Conservation (phyloP, 2,329 filamentous ascomycete genomes). For the Aspergillus luchuensis region DNA sequence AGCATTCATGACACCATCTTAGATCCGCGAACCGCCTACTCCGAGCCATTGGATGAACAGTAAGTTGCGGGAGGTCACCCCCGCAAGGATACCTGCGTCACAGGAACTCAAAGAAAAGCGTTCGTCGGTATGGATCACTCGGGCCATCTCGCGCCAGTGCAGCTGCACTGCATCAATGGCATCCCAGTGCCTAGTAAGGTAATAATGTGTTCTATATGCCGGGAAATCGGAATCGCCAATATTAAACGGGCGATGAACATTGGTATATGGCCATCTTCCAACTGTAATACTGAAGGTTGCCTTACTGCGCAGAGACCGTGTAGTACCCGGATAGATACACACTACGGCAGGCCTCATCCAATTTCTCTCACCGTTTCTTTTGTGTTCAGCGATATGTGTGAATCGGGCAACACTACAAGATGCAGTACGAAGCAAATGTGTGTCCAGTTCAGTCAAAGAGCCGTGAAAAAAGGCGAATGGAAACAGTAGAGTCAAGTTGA, state of each 20-base stretch:
- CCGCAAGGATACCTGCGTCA: neutral
- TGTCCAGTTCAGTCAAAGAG: neutral
- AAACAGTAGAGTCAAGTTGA: neutral
- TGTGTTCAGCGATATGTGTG: neutral
- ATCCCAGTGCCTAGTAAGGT: neutral
- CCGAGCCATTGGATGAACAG: neutral
- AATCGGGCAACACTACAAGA: neutral
- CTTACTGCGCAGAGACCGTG: neutral
- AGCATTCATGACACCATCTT: neutral
- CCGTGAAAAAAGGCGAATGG: neutral
- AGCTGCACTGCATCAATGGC: neutral
- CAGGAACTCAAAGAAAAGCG: neutral
- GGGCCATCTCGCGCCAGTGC: neutral
- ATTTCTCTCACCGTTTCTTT: neutral
- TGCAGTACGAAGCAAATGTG: neutral
- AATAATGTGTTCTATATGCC: neutral
- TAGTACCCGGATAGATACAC: constrained; percentile 3
- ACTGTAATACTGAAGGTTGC: neutral
- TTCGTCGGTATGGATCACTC: neutral
- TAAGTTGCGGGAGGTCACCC: neutral
- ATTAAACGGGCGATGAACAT: neutral
- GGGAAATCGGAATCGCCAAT: neutral
- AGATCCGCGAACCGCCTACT: neutral
- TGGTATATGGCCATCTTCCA: neutral
- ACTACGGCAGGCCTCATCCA: neutral